These are phyloP conservation scores for Asparagopsis taxiformis DNA, from an alignment of 31 red algal genomes.

Conservation along the genomic window DNA sequence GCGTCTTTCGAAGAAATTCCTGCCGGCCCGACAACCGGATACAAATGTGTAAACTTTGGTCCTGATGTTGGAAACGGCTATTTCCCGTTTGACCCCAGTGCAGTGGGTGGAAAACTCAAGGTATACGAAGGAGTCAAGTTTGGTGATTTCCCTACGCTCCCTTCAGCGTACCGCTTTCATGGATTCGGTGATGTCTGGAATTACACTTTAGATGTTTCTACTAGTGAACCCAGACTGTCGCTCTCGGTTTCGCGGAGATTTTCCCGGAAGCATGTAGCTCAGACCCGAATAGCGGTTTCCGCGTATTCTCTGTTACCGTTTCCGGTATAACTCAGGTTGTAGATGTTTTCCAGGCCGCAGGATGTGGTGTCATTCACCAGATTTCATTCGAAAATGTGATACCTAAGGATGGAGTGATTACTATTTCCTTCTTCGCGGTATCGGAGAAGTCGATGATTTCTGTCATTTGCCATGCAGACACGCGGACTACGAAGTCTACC, in stretches of 20 bases:
- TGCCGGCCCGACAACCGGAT: background rate
- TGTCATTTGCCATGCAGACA: conserved; percentile 28
- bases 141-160: conserved; percentile 6
- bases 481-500: background rate
- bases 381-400: conserved; percentile 11
- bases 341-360: conserved; percentile 11
- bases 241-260: conserved; percentile 35
- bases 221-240: conserved; percentile 12
- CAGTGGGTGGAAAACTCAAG: conserved; percentile 9
- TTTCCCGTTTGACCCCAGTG: conserved; percentile 3
- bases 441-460: conserved; percentile 30
- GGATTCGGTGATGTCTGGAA: conserved; percentile 28
- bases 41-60: conserved; percentile 38
- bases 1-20: too few species aligned
- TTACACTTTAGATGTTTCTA: conserved; percentile 29
- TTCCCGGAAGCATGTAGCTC: conserved; percentile 32
- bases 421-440: conserved; percentile 14
- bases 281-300: conserved; percentile 5
- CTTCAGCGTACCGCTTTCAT: conserved; percentile 18
- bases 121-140: conserved; percentile 23
- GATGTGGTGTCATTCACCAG: conserved; percentile 32
- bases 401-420: conserved; percentile 20
- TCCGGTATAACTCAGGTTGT: conserved; percentile 9
- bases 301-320: conserved; percentile 24
- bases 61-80: conserved; percentile 22